Conservation (phyloP, 768 basidiomycete species). For the Phylloporus rhodoxanthus region DNA sequence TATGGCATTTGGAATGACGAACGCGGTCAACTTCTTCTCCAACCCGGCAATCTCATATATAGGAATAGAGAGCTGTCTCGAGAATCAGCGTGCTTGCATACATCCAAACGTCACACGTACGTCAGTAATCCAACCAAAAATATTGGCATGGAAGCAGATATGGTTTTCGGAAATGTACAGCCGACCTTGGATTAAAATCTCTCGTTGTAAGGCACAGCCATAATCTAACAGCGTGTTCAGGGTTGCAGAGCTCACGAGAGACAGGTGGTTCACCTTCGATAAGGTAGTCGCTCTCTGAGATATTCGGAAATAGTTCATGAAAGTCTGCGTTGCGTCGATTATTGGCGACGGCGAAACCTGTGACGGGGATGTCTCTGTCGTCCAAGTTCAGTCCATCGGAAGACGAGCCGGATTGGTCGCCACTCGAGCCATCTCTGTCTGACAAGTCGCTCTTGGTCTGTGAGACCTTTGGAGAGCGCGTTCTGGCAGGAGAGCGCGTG, state of each 20-base stretch:
- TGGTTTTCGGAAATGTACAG: constrained; percentile 98
- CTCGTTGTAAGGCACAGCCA: constrained; percentile 92
- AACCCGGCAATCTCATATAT: constrained; percentile 81
- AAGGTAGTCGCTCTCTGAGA: constrained; percentile 94
- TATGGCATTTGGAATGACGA: constrained; percentile 96
- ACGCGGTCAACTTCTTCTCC: constrained; percentile 97
- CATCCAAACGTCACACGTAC: constrained; percentile 44
- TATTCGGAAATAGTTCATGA: constrained; percentile 82
- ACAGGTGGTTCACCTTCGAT: constrained; percentile 74
- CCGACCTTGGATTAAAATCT: constrained; percentile 94
- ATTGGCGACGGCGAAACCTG: constrained; percentile 96
- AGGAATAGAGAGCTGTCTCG: constrained; percentile 69
- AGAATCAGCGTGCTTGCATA: no score
- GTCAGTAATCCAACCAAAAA: constrained; percentile 98
- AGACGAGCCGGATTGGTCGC: constrained; percentile 29
- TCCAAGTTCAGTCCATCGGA: constrained; percentile 32
- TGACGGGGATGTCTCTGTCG: constrained; percentile 78
- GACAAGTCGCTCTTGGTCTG: constrained; percentile 22
- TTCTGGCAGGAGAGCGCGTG: constrained; percentile 6
- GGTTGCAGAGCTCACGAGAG: neutral
- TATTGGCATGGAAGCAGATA: constrained; percentile 98
- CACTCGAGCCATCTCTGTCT: constrained; percentile 28
- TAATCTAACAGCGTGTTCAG: constrained; percentile 58
- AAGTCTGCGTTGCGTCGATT: constrained; percentile 93
- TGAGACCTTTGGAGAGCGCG: constrained; percentile 18